Evolutionary conservation across 176 grass and related monocot species (phyloP), one percentile per base, ranked within the genome.

Genomic region (Paspalum notatum): DNA sequence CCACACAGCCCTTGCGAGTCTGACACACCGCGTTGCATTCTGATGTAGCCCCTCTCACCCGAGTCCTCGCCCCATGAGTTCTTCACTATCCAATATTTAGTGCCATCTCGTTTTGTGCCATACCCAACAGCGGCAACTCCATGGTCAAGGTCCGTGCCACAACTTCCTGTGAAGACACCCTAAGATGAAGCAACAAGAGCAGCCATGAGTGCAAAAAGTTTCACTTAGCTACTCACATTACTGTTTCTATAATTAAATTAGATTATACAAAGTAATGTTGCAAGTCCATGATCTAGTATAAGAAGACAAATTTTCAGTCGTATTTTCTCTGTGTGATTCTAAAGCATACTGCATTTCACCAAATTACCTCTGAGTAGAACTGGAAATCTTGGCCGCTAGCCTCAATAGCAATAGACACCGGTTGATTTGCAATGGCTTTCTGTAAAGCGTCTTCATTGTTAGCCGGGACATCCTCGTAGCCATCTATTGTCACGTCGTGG

Each of bases 281-380:
- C 9, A 66, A 41, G 38, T 4, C 1, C 38, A 41, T 11, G 15
- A 11, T 41, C 8, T 43, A 42, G 17, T 39, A 15, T 17, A 18
- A 42, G 4, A 11, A 41, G 9, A 11, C 55, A 57, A 57, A 5
- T 44, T 66, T 66, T n/a, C 38, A 66, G 17, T 56, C 9, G 0
- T 7, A 56, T 56, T 55, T 16, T 20, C 18, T 20, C 5, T 53
- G 1, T 55, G 53, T 55, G 25, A 12, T 62, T 62, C 32, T 32
- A 27, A 62, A 14, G 12, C 50, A 10, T 47, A 27, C 1, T 48
- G 56, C 27, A 49, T 10, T 64, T 25, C 14, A 53, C 57, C 47
- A 18, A 46, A 42, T 40, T 78, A 94, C 91, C 89, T 97, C 84
- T 8, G 91, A 93, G 52, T 94, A 97, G 87, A 94, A 94, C 62